Conservation (phyloP, 495 filamentous ascomycete species). For the Thermochaetoides thermophila region DNA sequence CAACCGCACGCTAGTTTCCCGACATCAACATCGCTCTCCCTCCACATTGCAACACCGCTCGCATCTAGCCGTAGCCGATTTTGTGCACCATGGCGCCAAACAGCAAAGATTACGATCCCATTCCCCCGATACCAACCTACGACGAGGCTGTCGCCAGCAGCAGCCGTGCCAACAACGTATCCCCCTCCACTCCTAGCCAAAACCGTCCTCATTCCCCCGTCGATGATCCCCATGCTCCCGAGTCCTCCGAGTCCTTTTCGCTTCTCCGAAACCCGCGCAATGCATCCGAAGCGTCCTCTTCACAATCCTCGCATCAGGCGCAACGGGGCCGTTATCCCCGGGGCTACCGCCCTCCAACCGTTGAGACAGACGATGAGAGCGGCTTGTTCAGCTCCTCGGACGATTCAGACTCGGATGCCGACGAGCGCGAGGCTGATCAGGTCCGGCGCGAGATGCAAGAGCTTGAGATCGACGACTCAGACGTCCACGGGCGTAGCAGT, state of each 20-base stretch:
- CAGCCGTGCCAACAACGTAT: no score
- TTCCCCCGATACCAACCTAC: slow-evolving; percentile 81
- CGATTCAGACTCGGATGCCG: slow-evolving; percentile 25
- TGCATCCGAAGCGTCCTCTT: neutral
- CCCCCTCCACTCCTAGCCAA: no score
- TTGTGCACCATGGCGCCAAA: slow-evolving; percentile 33
- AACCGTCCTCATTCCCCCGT: slow-evolving; percentile 39
- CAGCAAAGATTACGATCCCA: slow-evolving; percentile 39
- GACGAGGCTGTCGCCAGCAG: slow-evolving; percentile 61
- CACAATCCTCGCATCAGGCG: slow-evolving; percentile 10
- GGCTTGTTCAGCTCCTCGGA: slow-evolving; percentile 17
- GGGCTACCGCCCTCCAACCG: slow-evolving; percentile 62
- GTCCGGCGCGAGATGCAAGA: slow-evolving; percentile 72
- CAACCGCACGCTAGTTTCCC: no score
- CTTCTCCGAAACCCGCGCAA: no score
- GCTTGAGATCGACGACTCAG: slow-evolving; percentile 75
- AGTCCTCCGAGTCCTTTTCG: slow-evolving; percentile 11
- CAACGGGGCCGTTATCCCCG: slow-evolving; percentile 20
- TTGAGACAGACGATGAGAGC: slow-evolving; percentile 44
- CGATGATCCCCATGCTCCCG: slow-evolving; percentile 18
- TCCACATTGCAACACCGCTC: no score
- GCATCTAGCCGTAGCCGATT: no score
- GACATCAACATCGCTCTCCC: no score
- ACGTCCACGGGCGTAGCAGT: slow-evolving; percentile 27
- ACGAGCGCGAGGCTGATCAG: slow-evolving; percentile 34